Percentiles rank a stretch among this genome's conserved stretches.
phyloP scores from a whole-genome alignment of 768 basidiomycete species.

The Suillus weaverae region DNA sequence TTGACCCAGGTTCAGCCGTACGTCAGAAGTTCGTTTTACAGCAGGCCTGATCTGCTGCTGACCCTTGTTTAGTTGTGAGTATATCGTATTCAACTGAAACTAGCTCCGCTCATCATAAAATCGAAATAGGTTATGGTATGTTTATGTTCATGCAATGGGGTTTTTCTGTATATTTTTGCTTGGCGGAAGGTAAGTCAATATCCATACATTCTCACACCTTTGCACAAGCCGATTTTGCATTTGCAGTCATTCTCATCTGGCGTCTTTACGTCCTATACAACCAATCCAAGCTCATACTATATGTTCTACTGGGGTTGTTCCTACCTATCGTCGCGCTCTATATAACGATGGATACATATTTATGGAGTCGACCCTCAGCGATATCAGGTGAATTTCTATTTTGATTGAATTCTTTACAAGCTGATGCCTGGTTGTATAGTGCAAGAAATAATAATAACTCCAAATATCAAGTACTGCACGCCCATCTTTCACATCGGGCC shows the following conservation, averaged over 20 bases:
- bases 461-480: not conserved
- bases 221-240: not conserved
- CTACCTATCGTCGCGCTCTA: not conserved
- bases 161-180: not conserved
- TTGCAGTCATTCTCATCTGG: not conserved
- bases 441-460: not conserved
- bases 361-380: not conserved
- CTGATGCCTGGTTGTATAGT: not conserved
- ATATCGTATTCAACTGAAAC: not conserved
- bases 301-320: not conserved
- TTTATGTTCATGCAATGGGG: not conserved
- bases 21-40: not conserved
- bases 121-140: not conserved
- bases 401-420: no score
- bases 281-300: not conserved
- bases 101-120: not conserved
- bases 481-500: not conserved
- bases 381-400: not conserved
- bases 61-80: not conserved
- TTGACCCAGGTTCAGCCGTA: not conserved
- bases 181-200: not conserved
- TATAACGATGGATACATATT: not conserved
- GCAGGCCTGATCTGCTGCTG: not conserved
- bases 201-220: not conserved
- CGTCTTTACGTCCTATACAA: not conserved